Evolutionary conservation across 1,139 yeast species (phyloP).

Genomic region (Candida frijolesensis): DNA sequence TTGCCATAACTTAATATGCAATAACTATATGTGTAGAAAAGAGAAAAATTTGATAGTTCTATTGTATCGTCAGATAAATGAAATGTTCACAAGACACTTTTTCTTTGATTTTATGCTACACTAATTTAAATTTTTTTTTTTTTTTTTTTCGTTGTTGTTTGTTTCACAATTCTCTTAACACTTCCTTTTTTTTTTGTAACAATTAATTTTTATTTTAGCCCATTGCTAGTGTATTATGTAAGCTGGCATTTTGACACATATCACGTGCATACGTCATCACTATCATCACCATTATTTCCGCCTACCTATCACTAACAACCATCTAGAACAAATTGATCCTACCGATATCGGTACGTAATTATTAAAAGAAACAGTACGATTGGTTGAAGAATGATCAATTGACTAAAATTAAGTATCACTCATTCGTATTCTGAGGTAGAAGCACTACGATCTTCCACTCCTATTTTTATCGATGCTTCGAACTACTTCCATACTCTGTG

Average conservation of each 20-base stretch:
- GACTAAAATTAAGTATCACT: not conserved
- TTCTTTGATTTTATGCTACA: not conserved
- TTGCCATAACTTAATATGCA: not conserved
- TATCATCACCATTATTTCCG: not conserved
- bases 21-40: not conserved
- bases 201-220: not conserved
- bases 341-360: too few relatives aligned
- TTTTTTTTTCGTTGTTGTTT: not conserved
- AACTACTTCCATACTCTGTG: not conserved
- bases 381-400: not conserved
- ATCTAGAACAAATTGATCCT: not conserved
- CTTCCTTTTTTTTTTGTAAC: not conserved
- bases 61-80: not conserved
- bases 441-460: not conserved
- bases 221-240: not conserved
- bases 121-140: not conserved
- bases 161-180: not conserved
- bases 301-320: not conserved
- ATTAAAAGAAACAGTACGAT: not conserved
- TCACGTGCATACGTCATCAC: not conserved
- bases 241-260: not conserved
- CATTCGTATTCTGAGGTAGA: not conserved
- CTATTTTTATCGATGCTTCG: not conserved
- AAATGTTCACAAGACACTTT: slow-evolving; percentile 1
- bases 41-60: not conserved